Evolutionary conservation across 495 filamentous ascomycete genomes (phyloP), one percentile per base, ranked within the genome.

Genomic region (Penicillium samsonianum): DNA sequence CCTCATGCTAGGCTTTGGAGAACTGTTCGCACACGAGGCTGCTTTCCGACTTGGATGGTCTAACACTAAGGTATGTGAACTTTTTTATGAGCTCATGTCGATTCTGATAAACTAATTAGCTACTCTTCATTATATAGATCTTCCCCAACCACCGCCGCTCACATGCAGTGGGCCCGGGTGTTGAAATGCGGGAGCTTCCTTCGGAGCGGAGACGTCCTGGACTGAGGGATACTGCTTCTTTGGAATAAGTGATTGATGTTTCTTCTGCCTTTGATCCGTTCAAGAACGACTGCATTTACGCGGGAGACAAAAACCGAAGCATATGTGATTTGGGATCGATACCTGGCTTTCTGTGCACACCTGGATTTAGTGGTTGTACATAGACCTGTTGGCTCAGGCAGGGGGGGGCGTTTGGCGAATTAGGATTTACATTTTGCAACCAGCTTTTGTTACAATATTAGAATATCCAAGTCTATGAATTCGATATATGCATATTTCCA

Each of bases 1-100:
- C 20, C 80, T 99, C 74, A 99, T 99, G 94, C 76, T 99, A 53
- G 94, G 94, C 5, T 96, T 99, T 67, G 94, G 94, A 22, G 94
- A 99, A 74, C 77, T 99, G 37, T 88, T 98, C 69, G 94, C 94
- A 52, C 92, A 99, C 69, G 94, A 99, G 75, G 84, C 89, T 11
- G 94, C 94, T 12, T 98, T 92, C 67, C 80, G 91, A 61, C 78
- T 96, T 53, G 94, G 94, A 44, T 98, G 94, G 94, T 85, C 88
- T 40, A 86, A 87, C 48, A 97, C 94, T 60, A 92, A 92, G 84
- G 94, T 97, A 82, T 48, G 82, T 19, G 23, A 3, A 14, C 11
- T 19, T 7, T 1, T 23, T 17, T 4, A 35, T 35, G 16, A 53
- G 11, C 17, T 19, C 5, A n/a, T 46, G 5, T 45, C 3, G 10